Evolutionary conservation across 148 eudicot species (phyloP), one percentile per base, ranked within the genome.

Genomic region (Heliamphora exappendiculata): DNA sequence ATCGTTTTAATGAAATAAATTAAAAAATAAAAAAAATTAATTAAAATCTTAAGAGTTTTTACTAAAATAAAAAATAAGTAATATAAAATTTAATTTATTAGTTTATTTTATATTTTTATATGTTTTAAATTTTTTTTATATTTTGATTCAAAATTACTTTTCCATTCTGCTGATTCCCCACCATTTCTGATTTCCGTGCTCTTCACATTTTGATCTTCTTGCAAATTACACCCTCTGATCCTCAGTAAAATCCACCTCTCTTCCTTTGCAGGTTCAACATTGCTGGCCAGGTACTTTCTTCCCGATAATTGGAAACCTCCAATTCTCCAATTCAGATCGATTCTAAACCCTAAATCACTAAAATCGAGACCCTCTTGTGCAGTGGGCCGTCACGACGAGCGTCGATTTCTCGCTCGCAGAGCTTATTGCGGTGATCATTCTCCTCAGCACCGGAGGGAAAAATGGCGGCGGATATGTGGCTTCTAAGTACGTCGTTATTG

Each of bases 351-450:
- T 78, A n/a, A 76, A 77, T 76, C 33, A 37, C 1, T 54, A 7
- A 7, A 62, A 24, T n/a, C 55, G n/a, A n/a, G 45, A 69, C 65
- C 77, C 58, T 17, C 69, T 9, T 86, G 59, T 84, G 86, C 98
- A 95, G 98, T 95, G 98, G 98, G 98, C 98, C 34, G 94, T 91
- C n/a, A 92, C 98, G 26, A 87, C 98, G 24, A 95, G 98, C 80
- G 85, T 95, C 55, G 91, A 91, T 81, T 95, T 74, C 85, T 95
- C 97, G 39, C 88, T 95, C 33, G 98, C 98, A 45, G 88, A 92
- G 89, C 70, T 95, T 75, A 85, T 92, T 74, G 86, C 86, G 82
- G 98, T 95, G 82, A 95, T 95, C 75, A 82, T 95, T 76, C 92
- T 95, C 66, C 96, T 95, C 4, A 86, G 93, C 78, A 91, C 94